Percentiles rank a stretch among this genome's conserved stretches.
These are phyloP conservation scores for Trichoderma sp. DNA, from an alignment of 2,329 filamentous ascomycete genomes.

Conservation along the genomic window DNA sequence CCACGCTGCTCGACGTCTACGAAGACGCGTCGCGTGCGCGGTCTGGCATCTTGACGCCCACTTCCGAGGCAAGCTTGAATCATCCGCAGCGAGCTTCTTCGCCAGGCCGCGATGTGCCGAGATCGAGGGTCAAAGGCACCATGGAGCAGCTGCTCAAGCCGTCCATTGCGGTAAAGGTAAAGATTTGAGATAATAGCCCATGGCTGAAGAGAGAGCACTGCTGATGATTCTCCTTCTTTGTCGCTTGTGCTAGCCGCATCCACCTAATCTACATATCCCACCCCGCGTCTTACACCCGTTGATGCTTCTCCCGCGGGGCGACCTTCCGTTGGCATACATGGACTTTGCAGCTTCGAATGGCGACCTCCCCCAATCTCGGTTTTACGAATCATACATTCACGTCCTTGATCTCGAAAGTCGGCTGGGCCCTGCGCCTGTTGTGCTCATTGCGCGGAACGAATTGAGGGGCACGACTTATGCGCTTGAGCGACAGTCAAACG, in stretches of 20 bases:
- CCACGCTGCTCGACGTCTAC: slow-evolving; percentile 36
- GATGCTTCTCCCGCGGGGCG: slow-evolving; percentile 63
- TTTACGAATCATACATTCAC: slow-evolving; percentile 63
- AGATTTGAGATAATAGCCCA: slow-evolving; percentile 10
- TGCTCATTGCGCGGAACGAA: slow-evolving; percentile 64
- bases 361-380: slow-evolving; percentile 54
- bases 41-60: slow-evolving; percentile 46
- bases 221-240: background rate
- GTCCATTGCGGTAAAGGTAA: slow-evolving; percentile 55
- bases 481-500: slow-evolving; percentile 64
- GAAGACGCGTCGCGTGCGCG: slow-evolving; percentile 53
- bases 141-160: slow-evolving; percentile 55
- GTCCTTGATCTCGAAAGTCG: slow-evolving; percentile 65
- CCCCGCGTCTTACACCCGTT: slow-evolving; percentile 60
- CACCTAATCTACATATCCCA: slow-evolving; percentile 53
- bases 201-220: background rate
- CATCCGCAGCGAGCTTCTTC: slow-evolving; percentile 36
- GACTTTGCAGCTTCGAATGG: slow-evolving; percentile 56
- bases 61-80: slow-evolving; percentile 43
- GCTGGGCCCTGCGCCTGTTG: slow-evolving; percentile 54
- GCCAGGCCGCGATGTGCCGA: slow-evolving; percentile 39
- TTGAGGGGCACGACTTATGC: slow-evolving; percentile 57
- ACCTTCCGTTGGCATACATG: slow-evolving; percentile 61
- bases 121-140: slow-evolving; percentile 42
- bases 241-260: slow-evolving; percentile 51